Evolutionary conservation across 2,329 filamentous ascomycete species (phyloP), one percentile per base, ranked within the genome.

Genomic region (Thermomyces lanuginosus): DNA sequence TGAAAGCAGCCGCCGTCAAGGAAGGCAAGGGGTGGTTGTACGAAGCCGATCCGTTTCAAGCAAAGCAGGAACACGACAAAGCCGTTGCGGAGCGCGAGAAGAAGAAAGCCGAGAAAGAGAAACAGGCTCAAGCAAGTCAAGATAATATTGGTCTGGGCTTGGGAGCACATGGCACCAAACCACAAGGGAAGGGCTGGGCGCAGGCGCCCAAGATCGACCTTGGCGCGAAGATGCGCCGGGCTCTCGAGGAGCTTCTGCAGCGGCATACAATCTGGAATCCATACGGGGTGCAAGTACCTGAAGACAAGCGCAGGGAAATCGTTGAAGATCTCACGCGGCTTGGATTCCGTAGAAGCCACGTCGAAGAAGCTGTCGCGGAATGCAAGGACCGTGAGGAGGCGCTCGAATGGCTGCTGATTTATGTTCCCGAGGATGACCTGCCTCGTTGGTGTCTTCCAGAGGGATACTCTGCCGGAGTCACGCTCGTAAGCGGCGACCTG

Each of bases 341-440:
- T 26, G 84, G 82, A 0, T 98, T 98, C 50, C 73, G 86, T n/a
- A 66, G 64, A 41, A 91, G 77, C 42, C 89, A 98, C 46, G 70
- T 84, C 21, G 73, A 91, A 45, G 89, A 98, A 55, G 86, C 89
- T 6, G 70, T 79, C 1, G 72, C 72, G 22, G 72, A 84, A 42
- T 93, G 84, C 58, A 91, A 86, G 50, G 83, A 92, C 47, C 68
- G 77, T 16, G 84, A 93, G 48, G 89, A 98, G 54, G 76, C 82
- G 9, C 64, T 98, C 2, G 86, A 95, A 49, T 98, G 89, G 89
- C 65, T 98, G 9, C 66, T 98, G 25, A 84, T 95, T 27, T 86
- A 98, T 52, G 83, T 98, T 2, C 89, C 89, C 1, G 89, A 98
- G 47, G 89, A 98, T 46, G 89, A 95, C 43, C 59, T 95, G n/a